Conservation (phyloP, 2,329 filamentous ascomycete genomes). For the Dissoconium aciculare region DNA sequence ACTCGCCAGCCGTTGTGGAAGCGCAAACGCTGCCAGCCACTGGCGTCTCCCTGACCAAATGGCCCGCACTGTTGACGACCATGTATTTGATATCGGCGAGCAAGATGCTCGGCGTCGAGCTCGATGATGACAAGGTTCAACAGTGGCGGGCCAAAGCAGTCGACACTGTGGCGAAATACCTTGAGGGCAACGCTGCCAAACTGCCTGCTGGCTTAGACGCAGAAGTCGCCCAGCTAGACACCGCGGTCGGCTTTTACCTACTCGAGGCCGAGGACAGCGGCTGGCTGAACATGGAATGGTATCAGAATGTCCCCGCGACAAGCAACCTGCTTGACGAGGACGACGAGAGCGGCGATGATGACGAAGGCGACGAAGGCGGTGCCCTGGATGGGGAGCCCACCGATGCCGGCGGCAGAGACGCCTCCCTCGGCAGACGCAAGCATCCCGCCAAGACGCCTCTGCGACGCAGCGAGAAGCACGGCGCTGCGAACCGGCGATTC, state of each 20-base stretch:
- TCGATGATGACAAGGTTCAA: constrained; percentile 4
- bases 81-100: constrained; percentile 7
- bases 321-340: constrained; percentile 9
- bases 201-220: not conserved
- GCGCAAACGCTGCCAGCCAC: constrained; percentile 1
- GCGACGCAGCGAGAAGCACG: not conserved
- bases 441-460: constrained; percentile 10
- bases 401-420: constrained; percentile 5
- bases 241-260: constrained; percentile 10
- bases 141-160: constrained; percentile 4
- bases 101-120: constrained; percentile 7
- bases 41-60: constrained; percentile 6
- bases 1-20: not conserved
- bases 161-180: constrained; percentile 4
- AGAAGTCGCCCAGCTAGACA: not conserved
- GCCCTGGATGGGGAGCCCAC: constrained; percentile 13
- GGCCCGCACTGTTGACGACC: constrained; percentile 10
- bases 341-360: constrained; percentile 13
- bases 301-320: constrained; percentile 7
- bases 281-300: constrained; percentile 17
- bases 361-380: constrained; percentile 35
- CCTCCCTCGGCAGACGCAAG: constrained; percentile 18
- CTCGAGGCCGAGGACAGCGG: constrained; percentile 13
- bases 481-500: constrained; percentile 3
- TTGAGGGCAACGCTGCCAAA: not conserved